Base-by-base conservation (phyloP, 1,139 yeast species). In the Diutina rugosa region DNA sequence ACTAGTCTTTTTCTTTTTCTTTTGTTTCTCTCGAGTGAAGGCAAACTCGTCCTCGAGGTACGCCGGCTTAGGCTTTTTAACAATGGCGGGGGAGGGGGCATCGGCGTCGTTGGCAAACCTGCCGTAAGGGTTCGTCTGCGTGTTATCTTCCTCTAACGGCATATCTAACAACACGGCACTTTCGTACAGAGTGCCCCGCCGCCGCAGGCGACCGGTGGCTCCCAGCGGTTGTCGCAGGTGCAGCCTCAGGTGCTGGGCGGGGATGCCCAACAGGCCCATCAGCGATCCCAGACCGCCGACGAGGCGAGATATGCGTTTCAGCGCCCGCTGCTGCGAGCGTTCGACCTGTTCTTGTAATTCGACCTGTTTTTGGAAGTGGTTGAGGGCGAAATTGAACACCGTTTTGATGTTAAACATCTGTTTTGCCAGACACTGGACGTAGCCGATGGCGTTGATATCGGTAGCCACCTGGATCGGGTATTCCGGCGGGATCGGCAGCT, bases 351-450 rank as follows among this genome's bases (percentile, higher is more conserved):
- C 79, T 59, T 71, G 70, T 58, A 66, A 58, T 59, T 72, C 76
- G 58, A 63, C 62, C 52, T 68, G 69, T 58, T 68, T 68, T 59
- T 73, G 74, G 61, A 67, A 74, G 60, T 72, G 70, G 60, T 70
- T 66, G 58, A 76, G 69, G 10, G 79, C 78, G 62, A 75, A 76
- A 62, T 87, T 79, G 67, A 90, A 90, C 6, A 89, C 84, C 44
- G 82, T 80, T 54, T 75, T 73, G 18, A 90, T 80, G 58, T 90
- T 88, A 60, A 78, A 76, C 76, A 83, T 82, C 38, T 78, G 73
- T 63, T 84, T 85, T 14, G 96, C 88, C 3, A 95, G 85, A 65
- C 96, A 88, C 65, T 85, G 87, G 59, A 88, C 71, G 67, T 88
- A 91, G n/a, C 82, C 87, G 56, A 84, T 75, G 0, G 96, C 95